Base-by-base conservation (phyloP, 2,329 filamentous ascomycete species). In the Cordyceps militaris region DNA sequence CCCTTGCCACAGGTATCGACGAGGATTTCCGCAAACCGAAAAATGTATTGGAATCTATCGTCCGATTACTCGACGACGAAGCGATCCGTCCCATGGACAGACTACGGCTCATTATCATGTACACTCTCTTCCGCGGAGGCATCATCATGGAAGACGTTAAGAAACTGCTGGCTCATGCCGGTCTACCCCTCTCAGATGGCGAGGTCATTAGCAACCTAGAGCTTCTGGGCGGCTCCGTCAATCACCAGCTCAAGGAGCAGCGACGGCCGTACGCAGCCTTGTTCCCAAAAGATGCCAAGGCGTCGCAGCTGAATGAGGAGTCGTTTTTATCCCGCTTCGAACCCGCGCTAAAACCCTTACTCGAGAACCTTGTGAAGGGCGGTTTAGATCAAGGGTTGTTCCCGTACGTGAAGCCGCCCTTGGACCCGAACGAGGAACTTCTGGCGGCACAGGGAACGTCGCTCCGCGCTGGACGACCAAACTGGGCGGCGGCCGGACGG, bases 21-120 rank as follows among this genome's bases (percentile, higher is more conserved):
- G 93, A 97, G 72, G 92, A 97, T 67, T 88, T 87, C 67, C 87
- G 88, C 66, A 96, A 94, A 69, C 89, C 93, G 10, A 97, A 95
- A 73, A 91, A 95, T 66, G 74, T 96, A 50, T 84, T 92, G 28
- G 90, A 94, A 63, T 86, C 95, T 62, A 79, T 97, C 16, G 88
- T 95, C 30, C 85, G 89, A 21, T 79, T 96, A n/a, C 74, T 99
- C 11, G 94, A 97, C 68, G 91, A 97, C 65, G 87, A 91, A 14
- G 82, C 81, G 26, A 81, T 96, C 30, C 77, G 77, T 2, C 80
- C 82, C 11, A 74, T 84, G 5, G 93, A 97, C 68, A 85, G 94
- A 42, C 75, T 97, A 43, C 88, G 94, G 4, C 81, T 99, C 8
- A 84, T 99, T 50, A 82, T 92, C 59, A 80, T 96, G 59, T 99